A percentile compares a stretch with the other conserved stretches of the same genome.
Evolutionary conservation across 2,329 filamentous ascomycete species (phyloP).

Genomic region (Claviceps cyperi): DNA sequence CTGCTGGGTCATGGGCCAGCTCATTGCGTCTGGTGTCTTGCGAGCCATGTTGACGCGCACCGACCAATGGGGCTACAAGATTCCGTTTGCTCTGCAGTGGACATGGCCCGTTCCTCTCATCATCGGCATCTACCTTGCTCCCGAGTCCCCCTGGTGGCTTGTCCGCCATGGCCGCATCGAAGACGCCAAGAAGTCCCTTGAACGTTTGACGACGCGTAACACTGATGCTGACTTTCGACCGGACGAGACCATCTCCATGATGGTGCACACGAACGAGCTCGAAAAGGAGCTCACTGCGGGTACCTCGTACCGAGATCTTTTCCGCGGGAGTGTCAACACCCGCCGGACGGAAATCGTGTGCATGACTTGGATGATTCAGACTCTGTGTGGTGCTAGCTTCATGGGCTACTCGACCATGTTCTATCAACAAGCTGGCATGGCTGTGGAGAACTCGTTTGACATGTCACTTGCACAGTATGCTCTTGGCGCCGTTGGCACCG

Average conservation of each 20-base stretch:
- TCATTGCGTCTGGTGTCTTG: slow-evolving; percentile 29
- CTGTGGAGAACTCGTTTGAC: slow-evolving; percentile 22
- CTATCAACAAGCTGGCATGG: slow-evolving; percentile 28
- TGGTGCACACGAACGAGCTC: slow-evolving; percentile 35
- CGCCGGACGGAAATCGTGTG: slow-evolving; percentile 31
- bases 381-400: slow-evolving; percentile 24
- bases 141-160: slow-evolving; percentile 37
- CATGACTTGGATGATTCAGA: slow-evolving; percentile 29
- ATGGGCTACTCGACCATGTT: slow-evolving; percentile 47
- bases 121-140: slow-evolving; percentile 27
- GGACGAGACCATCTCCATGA: slow-evolving; percentile 34
- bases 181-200: slow-evolving; percentile 24
- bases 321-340: slow-evolving; percentile 27
- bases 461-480: slow-evolving; percentile 28
- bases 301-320: slow-evolving; percentile 31
- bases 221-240: slow-evolving; percentile 19
- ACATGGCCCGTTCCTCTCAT: slow-evolving; percentile 31
- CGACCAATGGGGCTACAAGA: slow-evolving; percentile 30
- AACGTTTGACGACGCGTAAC: slow-evolving; percentile 26
- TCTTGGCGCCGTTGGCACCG: slow-evolving; percentile 29
- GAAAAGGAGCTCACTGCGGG: slow-evolving; percentile 27
- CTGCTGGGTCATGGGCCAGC: slow-evolving; percentile 35
- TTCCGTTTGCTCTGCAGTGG: slow-evolving; percentile 37
- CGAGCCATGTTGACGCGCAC: slow-evolving; percentile 22
- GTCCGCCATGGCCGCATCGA: slow-evolving; percentile 25